phyloP scores from a whole-genome alignment of 1,284 basidiomycete species.

The Coniferiporia sulphurascens region DNA sequence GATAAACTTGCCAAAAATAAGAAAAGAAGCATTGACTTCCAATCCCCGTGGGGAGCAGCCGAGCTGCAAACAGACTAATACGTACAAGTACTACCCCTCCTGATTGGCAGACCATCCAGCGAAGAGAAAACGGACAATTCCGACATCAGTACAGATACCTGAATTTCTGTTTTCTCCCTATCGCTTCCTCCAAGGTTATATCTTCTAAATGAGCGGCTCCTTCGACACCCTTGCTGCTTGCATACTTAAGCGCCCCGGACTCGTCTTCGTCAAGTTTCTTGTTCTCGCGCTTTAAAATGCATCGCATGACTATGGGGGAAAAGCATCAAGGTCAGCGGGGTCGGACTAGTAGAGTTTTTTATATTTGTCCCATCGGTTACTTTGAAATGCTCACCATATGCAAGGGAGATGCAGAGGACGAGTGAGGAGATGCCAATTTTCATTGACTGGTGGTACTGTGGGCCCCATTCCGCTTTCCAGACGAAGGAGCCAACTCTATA shows the following conservation, averaged over 20 bases:
- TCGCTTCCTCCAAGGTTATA: conserved; percentile 33
- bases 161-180: conserved; percentile 36
- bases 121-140: neutral
- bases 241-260: conserved; percentile 28
- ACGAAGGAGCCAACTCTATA: conserved; percentile 34
- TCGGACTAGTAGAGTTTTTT: conserved; percentile 15
- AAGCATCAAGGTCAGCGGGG: neutral
- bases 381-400: conserved; percentile 26
- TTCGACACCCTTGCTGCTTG: conserved; percentile 31
- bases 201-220: conserved; percentile 35
- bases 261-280: conserved; percentile 33
- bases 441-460: conserved; percentile 36
- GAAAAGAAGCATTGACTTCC: no score
- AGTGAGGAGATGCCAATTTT: conserved; percentile 31
- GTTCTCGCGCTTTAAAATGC: conserved; percentile 32
- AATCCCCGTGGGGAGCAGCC: no score
- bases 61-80: no score
- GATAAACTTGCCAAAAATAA: no score
- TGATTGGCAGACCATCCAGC: no score
- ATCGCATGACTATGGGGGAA: conserved; percentile 30
- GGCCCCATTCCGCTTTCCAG: conserved; percentile 36
- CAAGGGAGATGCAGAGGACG: conserved; percentile 26
- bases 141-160: conserved; percentile 34
- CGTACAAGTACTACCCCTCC: no score
- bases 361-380: neutral